Evolutionary conservation across 495 filamentous ascomycete genomes (phyloP), one percentile per base, ranked within the genome.

Genomic region (Massariosphaeria phaeospora): DNA sequence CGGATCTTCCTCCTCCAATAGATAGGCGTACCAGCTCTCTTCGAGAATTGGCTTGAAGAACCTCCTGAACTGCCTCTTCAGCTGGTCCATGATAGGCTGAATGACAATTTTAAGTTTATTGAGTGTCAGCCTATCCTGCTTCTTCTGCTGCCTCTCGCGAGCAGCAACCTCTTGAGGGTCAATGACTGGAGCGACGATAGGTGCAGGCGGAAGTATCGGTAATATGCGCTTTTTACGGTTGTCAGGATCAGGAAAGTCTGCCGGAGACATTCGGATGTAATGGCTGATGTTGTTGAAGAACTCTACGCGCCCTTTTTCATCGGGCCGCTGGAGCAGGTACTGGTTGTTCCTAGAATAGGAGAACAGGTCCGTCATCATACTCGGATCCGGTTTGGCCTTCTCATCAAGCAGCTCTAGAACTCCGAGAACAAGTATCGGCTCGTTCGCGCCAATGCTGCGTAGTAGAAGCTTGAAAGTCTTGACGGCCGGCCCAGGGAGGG

Each of bases 71-170:
- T 78, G 81, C 53, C 79, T 81, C 61, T 93, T 87, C 53, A 96
- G 86, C 70, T 94, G 85, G 56, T 97, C 91, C 89, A 98, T 95
- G 59, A 96, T 84, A 11, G 86, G 86, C 69, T 95, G 89, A 46
- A 98, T 81, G 21, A 84, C 76, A 15, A 91, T 76, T 71, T 96
- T 97, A 48, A 98, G 72, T 48, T 85, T 68, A 66, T 96, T 96
- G 30, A 96, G 73, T 2, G 79, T 78, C 48, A 88, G 80, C 27
- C 84, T 79, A 67, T 98, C 94, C 33, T 80, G 79, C 69, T 85
- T 82, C 64, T 84, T 88, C 71, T 89, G 86, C 1, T 79, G 82
- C 61, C 87, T 84, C 46, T 86, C 86, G 10, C 45, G 44, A 63
- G 88, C 88, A 15, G 79, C 86, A 4, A 71, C 61, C 1, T 52